phyloP scores from a whole-genome alignment of 495 filamentous ascomycete species.

The Astrothelium macrocarpum region DNA sequence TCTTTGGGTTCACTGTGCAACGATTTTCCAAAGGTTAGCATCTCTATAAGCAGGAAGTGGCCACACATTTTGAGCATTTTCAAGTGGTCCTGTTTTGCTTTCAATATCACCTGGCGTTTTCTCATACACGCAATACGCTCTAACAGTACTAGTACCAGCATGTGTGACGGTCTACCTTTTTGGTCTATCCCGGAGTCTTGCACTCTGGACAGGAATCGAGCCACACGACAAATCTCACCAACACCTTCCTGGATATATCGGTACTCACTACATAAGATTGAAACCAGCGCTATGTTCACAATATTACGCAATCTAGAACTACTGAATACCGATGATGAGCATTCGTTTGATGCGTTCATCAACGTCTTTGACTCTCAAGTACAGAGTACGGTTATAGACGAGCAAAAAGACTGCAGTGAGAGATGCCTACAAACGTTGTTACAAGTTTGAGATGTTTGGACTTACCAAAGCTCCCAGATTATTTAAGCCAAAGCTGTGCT shows the following conservation, averaged over 20 bases:
- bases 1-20: neutral
- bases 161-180: conserved; percentile 2
- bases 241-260: neutral
- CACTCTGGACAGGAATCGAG: neutral
- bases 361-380: conserved; percentile 2
- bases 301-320: neutral
- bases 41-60: neutral
- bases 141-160: neutral
- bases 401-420: conserved; percentile 1
- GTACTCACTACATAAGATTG: neutral
- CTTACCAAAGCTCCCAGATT: neutral
- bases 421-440: neutral
- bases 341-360: neutral
- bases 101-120: neutral
- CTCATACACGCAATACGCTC: neutral
- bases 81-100: too few relatives aligned
- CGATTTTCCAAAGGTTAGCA: conserved; percentile 1
- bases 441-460: neutral
- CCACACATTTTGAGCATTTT: neutral
- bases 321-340: neutral
- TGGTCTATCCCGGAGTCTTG: conserved; percentile 1
- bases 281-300: neutral
- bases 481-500: neutral
- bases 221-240: neutral
- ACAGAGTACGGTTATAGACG: neutral